A percentile compares a stretch with the other conserved stretches of the same genome.
Conservation (phyloP, 768 basidiomycete species). For the Cystobasidium ongulense region DNA sequence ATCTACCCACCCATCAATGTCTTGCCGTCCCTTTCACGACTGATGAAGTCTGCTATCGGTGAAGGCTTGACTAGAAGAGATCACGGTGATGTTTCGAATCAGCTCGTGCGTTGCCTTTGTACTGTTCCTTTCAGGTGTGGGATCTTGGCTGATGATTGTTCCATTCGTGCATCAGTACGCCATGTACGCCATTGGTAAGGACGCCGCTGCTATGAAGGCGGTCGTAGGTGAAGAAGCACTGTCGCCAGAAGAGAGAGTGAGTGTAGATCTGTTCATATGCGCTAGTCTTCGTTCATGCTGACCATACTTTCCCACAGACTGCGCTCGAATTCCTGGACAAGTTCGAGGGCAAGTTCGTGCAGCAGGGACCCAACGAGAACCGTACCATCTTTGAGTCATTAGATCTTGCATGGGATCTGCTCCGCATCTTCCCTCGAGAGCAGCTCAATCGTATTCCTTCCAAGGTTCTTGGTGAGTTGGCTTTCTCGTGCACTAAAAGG, state of each 20-base stretch:
- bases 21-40: slow-evolving; percentile 89
- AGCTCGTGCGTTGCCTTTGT: slow-evolving; percentile 49
- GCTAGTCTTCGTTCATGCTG: not conserved
- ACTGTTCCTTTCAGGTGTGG: slow-evolving; percentile 35
- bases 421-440: slow-evolving; percentile 98
- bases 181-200: slow-evolving; percentile 33
- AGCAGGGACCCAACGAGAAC: slow-evolving; percentile 91
- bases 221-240: slow-evolving; percentile 98
- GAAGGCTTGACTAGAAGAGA: slow-evolving; percentile 95
- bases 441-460: slow-evolving; percentile 95
- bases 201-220: slow-evolving; percentile 93
- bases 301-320: slow-evolving; percentile 46
- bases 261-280: too few species aligned
- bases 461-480: slow-evolving; percentile 50
- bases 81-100: slow-evolving; percentile 98
- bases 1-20: slow-evolving; percentile 99
- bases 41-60: slow-evolving; percentile 99
- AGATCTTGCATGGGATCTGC: slow-evolving; percentile 89
- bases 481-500: too few species aligned
- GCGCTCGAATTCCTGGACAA: slow-evolving; percentile 95
- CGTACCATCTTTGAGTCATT: slow-evolving; percentile 94
- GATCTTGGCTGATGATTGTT: slow-evolving; percentile 19
- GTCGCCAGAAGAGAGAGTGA: slow-evolving; percentile 77
- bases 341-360: slow-evolving; percentile 95
- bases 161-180: not conserved